Percentiles rank a stretch among this genome's conserved stretches.
Evolutionary conservation across 164 flowering plant species (phyloP).

Genomic region (Santalum album): DNA sequence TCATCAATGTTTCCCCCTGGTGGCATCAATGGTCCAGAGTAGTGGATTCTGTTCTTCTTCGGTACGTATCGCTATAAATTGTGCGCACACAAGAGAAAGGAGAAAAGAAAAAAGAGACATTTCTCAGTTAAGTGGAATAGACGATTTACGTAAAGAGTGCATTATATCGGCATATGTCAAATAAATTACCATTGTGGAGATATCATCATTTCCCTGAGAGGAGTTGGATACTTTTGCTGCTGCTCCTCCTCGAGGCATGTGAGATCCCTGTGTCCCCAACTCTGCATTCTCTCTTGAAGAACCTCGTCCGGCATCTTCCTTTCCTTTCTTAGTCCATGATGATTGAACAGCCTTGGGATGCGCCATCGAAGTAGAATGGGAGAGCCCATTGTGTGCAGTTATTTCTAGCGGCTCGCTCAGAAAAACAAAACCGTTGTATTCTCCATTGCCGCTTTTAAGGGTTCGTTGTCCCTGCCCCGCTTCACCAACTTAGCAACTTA

Average conservation of each 20-base stretch:
- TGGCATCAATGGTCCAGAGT: constrained; percentile 83
- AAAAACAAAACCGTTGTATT: too few relatives aligned
- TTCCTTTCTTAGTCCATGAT: constrained; percentile 9
- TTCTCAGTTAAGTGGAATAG: too few relatives aligned
- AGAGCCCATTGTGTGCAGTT: constrained; percentile 11
- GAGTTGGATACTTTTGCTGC: constrained; percentile 13
- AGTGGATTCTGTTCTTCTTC: constrained; percentile 64
- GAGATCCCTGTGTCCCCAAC: too few relatives aligned
- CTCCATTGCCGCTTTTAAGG: constrained; percentile 13
- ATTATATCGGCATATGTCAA: too few relatives aligned
- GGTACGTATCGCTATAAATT: constrained; percentile 39
- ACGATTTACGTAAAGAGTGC: too few relatives aligned
- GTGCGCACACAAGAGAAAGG: too few relatives aligned
- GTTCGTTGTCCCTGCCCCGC: constrained; percentile 25
- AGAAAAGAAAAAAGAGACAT: too few relatives aligned
- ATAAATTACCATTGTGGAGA: constrained; percentile 15
- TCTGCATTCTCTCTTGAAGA: too few relatives aligned
- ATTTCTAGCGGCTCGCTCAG: constrained; percentile 27
- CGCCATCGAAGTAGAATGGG: constrained; percentile 28
- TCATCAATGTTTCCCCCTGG: constrained; percentile 83
- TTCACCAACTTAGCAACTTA: neutral
- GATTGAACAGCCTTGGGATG: constrained; percentile 26
- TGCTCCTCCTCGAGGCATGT: too few relatives aligned
- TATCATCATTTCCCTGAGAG: constrained; percentile 11
- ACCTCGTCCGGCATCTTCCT: neutral